phyloP scores from a whole-genome alignment of 768 basidiomycete species.

The Hypsizygus marmoreus region DNA sequence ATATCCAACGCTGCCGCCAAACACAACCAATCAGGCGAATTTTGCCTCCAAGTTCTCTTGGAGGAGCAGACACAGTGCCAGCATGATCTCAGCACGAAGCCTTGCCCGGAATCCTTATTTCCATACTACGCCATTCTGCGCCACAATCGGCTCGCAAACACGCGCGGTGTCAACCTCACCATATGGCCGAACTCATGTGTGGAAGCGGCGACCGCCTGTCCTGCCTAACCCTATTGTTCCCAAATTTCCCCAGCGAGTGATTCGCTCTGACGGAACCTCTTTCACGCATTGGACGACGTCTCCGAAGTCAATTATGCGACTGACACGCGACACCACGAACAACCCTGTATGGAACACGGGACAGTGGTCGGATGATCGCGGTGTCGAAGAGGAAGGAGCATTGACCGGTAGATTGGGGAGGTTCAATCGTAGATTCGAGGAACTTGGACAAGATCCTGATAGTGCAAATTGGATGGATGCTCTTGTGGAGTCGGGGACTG shows the following conservation, averaged over 20 bases:
- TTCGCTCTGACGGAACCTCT: slow-evolving; percentile 86
- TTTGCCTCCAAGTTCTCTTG: no score
- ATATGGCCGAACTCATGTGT: slow-evolving; percentile 83
- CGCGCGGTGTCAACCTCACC: slow-evolving; percentile 69
- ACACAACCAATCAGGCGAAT: no score
- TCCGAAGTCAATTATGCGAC: slow-evolving; percentile 70
- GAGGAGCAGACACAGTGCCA: no score
- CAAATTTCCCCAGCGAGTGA: slow-evolving; percentile 82
- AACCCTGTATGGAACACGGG: slow-evolving; percentile 85
- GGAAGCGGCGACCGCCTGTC: slow-evolving; percentile 64
- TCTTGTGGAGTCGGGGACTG: slow-evolving; percentile 13
- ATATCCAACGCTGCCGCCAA: no score
- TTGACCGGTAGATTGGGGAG: slow-evolving; percentile 78
- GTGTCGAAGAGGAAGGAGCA: slow-evolving; percentile 68
- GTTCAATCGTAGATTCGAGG: slow-evolving; percentile 75
- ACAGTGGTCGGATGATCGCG: slow-evolving; percentile 48
- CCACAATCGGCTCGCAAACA: slow-evolving; percentile 9
- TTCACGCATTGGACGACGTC: slow-evolving; percentile 90
- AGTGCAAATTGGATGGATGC: slow-evolving; percentile 38
- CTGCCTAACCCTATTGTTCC: slow-evolving; percentile 86
- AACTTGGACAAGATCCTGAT: slow-evolving; percentile 36
- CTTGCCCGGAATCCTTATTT: not conserved
- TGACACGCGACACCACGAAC: slow-evolving; percentile 88
- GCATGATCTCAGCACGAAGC: no score
- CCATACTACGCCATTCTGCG: not conserved